Evolutionary conservation across 106 monocot species (phyloP), one percentile per base, ranked within the genome.

Genomic region (Apostasia shenzhenica): DNA sequence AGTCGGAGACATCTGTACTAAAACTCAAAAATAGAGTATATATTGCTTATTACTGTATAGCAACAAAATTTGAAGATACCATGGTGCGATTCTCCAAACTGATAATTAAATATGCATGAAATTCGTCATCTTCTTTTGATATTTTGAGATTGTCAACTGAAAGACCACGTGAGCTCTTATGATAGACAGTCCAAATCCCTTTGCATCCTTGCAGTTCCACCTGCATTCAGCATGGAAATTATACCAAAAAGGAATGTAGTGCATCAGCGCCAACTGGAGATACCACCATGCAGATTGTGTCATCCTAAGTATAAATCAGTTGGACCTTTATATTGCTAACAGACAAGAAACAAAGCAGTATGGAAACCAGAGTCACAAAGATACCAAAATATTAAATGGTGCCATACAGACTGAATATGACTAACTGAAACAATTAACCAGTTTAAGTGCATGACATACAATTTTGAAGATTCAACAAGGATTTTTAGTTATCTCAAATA

Each of bases 131-230:
- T 51, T 92, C 89, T 54, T 67, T 57, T 41, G 67, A 42, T 57
- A 58, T 41, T 78, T 83, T 89, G 14, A 86, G 79, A 65, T 83
- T 71, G 43, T 93, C 88, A 78, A 72, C 45, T 47, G 67, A 51
- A 67, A 84, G 85, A 63, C 76, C 75, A 59, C 97, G 84, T 61
- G 83, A 84, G 69, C 81, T 92, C 75, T 99, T 99, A 73, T 99
- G 87, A 73, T 99, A 99, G 48, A 99, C 97, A 45, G 92, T 90
- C 97, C 97, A 99, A 54, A 99, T 99, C 44, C 92, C 97, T 76
- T 73, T 84, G 80, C 97, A 99, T 13, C 89, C 87, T 57, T 84
- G 74, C 74, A 99, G 70, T 58, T 89, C 97, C 59, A 99, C 97
- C 97, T 99, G 78, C 69, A 82, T 39, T 75, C 54, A 47, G 49